Evolutionary conservation across 2,329 filamentous ascomycete species (phyloP), one percentile per base, ranked within the genome.

Genomic region (Fusarium bulbicola): DNA sequence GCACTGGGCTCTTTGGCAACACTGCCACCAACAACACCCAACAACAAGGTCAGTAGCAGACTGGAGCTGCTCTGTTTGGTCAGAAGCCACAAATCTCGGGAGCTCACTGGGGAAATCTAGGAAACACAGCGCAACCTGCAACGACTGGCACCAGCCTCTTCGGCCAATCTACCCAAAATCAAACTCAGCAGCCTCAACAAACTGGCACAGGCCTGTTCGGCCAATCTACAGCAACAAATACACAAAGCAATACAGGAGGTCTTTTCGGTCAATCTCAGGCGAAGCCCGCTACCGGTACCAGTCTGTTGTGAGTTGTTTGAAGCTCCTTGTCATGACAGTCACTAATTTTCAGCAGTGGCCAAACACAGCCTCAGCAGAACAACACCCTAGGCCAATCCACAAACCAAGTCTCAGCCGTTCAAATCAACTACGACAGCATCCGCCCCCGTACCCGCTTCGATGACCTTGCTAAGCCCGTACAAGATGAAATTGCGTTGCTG

Each of bases 371-470:
- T 36, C 79, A 79, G 59, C 77, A 77, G 53, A 76, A 65, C 52
- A 50, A 58, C 21, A 68, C 72, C 24, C 61, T 78, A 46, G 65
- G 74, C 15, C 80, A 79, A 57, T 81, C 84, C 15, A 85, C 70
- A 78, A 87, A 86, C 57, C 86, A 88, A 72, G 87, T 91, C 21
- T 91, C 92, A 1, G 93, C 92, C 24, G 92, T 94, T 24, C 92
- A 93, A 77, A 93, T 97, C 77, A 93, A 96, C 81, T 83, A 93
- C 59, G 89, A 89, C 76, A 93, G 93, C 79, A 86, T 98, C 68
- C 91, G 94, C 59, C 92, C 93, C 21, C 97, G 95, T 1, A 97
- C 95, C 7, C 93, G 96, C 70, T 98, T 96, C 85, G 94, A 95
- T 79, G 95, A 97, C 81, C 91, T 97, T 34, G 90, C 93, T 68